Evolutionary conservation across 345 rosid species (phyloP).

Genomic region (Moricandia moricandioides): DNA sequence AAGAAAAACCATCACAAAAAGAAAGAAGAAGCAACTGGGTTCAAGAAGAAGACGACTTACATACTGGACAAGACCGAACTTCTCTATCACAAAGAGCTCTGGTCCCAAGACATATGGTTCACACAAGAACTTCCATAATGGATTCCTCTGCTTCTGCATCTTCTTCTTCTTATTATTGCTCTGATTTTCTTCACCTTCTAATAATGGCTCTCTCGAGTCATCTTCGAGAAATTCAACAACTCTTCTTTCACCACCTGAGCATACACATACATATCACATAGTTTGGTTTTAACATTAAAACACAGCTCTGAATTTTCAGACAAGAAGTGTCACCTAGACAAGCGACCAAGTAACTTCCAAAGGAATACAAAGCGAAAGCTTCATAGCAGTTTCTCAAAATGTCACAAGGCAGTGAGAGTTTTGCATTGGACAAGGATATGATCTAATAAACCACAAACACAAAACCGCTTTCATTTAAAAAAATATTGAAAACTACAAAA

Average conservation of each 20-base stretch:
- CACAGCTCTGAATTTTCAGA: neutral
- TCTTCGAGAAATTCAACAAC: slow-evolving; percentile 61
- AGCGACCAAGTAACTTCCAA: slow-evolving; percentile 85
- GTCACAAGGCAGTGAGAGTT: slow-evolving; percentile 68
- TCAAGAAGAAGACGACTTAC: slow-evolving; percentile 41
- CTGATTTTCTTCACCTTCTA: slow-evolving; percentile 41
- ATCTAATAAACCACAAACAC: slow-evolving; percentile 42
- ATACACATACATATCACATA: neutral
- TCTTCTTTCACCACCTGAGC: slow-evolving; percentile 68
- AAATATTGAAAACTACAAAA: neutral
- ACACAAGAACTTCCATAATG: slow-evolving; percentile 58
- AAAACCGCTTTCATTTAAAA: neutral
- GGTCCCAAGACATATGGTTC: slow-evolving; percentile 60
- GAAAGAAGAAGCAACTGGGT: neutral
- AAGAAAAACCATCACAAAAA: neutral
- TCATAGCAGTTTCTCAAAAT: slow-evolving; percentile 82
- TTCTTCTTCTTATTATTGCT: slow-evolving; percentile 19
- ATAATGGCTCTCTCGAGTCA: slow-evolving; percentile 49
- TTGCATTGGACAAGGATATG: slow-evolving; percentile 60
- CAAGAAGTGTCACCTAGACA: slow-evolving; percentile 56
- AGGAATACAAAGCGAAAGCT: slow-evolving; percentile 85
- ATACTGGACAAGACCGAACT: slow-evolving; percentile 82
- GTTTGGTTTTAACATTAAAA: neutral
- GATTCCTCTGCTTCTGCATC: slow-evolving; percentile 22
- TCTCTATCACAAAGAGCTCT: slow-evolving; percentile 61